A percentile compares a stretch with the other conserved stretches of the same genome.
phyloP scores from a whole-genome alignment of 768 basidiomycete genomes.

The Termitomyces bulborhizus region DNA sequence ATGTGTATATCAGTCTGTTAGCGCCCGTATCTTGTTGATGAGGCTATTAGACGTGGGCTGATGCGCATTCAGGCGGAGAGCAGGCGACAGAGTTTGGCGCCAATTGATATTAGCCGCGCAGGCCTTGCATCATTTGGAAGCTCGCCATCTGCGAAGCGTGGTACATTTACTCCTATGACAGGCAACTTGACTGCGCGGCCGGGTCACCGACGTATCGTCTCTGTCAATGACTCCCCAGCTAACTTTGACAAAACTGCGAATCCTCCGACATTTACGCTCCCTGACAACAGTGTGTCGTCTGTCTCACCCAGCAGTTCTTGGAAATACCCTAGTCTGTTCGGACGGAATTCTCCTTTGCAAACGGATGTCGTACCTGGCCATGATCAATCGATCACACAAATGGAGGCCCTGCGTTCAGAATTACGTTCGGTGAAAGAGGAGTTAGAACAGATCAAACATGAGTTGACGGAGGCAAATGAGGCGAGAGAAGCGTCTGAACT shows the following conservation, averaged over 20 bases:
- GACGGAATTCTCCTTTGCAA: conserved; percentile 40
- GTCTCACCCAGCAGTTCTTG: conserved; percentile 21
- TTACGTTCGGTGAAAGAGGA: conserved; percentile 48
- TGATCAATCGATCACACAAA: conserved; percentile 29
- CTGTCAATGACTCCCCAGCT: conserved; percentile 58
- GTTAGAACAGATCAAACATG: conserved; percentile 57
- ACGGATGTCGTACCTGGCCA: conserved; percentile 19
- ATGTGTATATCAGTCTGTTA: conserved; percentile 12
- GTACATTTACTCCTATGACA: conserved; percentile 70
- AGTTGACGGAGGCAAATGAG: conserved; percentile 74
- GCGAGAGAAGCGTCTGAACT: conserved; percentile 83
- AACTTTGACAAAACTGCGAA: conserved; percentile 28
- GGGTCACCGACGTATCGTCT: conserved; percentile 67
- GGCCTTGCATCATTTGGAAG: conserved; percentile 15
- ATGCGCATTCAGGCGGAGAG: conserved; percentile 84
- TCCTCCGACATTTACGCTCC: conserved; percentile 25
- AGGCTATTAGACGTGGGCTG: conserved; percentile 57
- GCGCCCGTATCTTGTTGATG: neutral
- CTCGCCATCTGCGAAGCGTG: conserved; percentile 41
- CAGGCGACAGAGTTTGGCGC: conserved; percentile 50
- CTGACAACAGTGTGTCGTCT: conserved; percentile 21
- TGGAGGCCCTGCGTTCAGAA: conserved; percentile 58
- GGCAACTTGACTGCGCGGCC: conserved; percentile 41
- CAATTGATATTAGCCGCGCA: conserved; percentile 53
- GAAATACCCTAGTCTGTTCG: conserved; percentile 50